These are phyloP conservation scores for Houttuynia cordata DNA, from an alignment of 164 flowering plant species.

Conservation along the genomic window DNA sequence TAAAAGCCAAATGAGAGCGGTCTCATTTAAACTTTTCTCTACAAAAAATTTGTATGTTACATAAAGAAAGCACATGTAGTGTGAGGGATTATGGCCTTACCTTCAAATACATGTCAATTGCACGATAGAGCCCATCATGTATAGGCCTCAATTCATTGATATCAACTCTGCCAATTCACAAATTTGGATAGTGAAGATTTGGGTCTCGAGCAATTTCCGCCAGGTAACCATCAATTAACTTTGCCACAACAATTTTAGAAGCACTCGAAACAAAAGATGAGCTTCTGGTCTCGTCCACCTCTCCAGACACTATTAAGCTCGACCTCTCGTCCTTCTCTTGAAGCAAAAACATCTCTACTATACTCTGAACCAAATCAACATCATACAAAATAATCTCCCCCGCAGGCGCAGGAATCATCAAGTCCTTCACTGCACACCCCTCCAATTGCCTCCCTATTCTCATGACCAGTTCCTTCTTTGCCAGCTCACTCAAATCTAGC, in stretches of 20 bases:
- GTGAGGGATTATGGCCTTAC: slow-evolving; percentile 16
- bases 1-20: no score
- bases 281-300: slow-evolving; percentile 34
- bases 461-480: slow-evolving; percentile 42
- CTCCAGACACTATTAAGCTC: slow-evolving; percentile 21
- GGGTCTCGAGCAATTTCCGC: slow-evolving; percentile 77
- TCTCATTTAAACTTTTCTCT: no score
- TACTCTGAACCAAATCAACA: slow-evolving; percentile 45
- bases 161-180: slow-evolving; percentile 54
- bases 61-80: background rate
- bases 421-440: slow-evolving; percentile 64
- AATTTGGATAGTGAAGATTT: slow-evolving; percentile 50
- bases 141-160: slow-evolving; percentile 46
- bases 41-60: no score
- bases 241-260: slow-evolving; percentile 78
- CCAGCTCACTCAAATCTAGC: slow-evolving; percentile 41
- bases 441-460: slow-evolving; percentile 80
- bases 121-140: slow-evolving; percentile 83
- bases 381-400: slow-evolving; percentile 48
- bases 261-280: slow-evolving; percentile 55
- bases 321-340: slow-evolving; percentile 36
- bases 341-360: slow-evolving; percentile 54
- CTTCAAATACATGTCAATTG: slow-evolving; percentile 85
- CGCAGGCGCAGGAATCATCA: slow-evolving; percentile 43
- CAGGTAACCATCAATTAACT: slow-evolving; percentile 77